Base-by-base conservation (phyloP, 495 filamentous ascomycete genomes). In the Penicillium malachiteum region DNA sequence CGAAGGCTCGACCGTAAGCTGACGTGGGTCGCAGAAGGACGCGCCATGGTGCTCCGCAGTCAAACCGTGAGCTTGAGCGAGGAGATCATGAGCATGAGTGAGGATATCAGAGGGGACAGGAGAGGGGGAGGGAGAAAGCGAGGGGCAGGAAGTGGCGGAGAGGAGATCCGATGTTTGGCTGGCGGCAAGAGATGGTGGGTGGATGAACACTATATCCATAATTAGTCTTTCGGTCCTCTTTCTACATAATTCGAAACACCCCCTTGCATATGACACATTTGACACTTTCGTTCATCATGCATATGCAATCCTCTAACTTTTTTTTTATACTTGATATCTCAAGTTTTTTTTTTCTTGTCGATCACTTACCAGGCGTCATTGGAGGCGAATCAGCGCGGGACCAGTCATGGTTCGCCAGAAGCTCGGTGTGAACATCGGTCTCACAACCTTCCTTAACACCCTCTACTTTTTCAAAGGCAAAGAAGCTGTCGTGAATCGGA, bases 21-120 rank as follows among this genome's bases (percentile, higher is more conserved):
- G 89, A 56, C 92, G 88, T 18, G 94, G 94, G 64, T 98, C 91
- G 73, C 94, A 97, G 64, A 96, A 96, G 72, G 91, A 85, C 8
- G 71, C 67, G 38, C 62, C 61, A 8, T 60, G 47, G 45, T 69
- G 69, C 53, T 76, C 74, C 32, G 63, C 56, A 9, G 67, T 60
- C 49, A 76, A 57, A 59, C 52, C 70, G 64, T 91, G 89, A 45
- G 85, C 78, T 38, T 89, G 86, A 2, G 84, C 82, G 48, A 84
- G 76, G 21, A 26, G 1, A 4, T 26, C 21, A 26, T 26, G 21
- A 4, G 21, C 21, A 26, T 89, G 85, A 2, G 84, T 82, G 48
- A 84, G 76, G 52, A 85, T 71, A 2, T 87, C 87, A 48, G 83
- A 83, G 30, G 78, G 70, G 26, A 72, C 72, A 54, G 90, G 89